Percentiles rank a stretch among this genome's conserved stretches.
phyloP scores from a whole-genome alignment of 192 early-diverging fungal genomes.

The Pilaira anomala region DNA sequence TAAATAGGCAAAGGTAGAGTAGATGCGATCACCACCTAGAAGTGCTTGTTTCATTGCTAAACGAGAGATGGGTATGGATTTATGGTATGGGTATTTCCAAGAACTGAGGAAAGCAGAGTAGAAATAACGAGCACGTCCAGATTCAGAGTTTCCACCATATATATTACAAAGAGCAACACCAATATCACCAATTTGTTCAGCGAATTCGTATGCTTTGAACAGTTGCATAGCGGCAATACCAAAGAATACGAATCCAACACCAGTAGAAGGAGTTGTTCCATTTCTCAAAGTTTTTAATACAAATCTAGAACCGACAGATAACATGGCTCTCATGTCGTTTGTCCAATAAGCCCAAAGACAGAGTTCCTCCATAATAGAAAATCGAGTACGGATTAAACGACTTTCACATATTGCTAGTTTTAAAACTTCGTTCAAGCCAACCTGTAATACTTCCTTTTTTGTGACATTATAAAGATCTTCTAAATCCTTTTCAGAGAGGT shows the following conservation, averaged over 20 bases:
- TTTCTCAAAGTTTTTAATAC: slow-evolving; percentile 19
- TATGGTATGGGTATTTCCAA: slow-evolving; percentile 28
- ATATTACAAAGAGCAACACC: slow-evolving; percentile 25
- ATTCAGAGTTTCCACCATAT: slow-evolving; percentile 29
- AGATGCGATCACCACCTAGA: slow-evolving; percentile 25
- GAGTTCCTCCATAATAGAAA: slow-evolving; percentile 30
- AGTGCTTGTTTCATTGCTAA: slow-evolving; percentile 23
- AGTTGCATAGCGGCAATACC: slow-evolving; percentile 27
- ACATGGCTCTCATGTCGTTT: slow-evolving; percentile 14
- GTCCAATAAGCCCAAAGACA: slow-evolving; percentile 31
- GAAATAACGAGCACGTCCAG: slow-evolving; percentile 18
- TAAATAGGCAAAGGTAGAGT: slow-evolving; percentile 23
- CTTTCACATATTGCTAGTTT: slow-evolving; percentile 20
- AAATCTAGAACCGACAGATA: slow-evolving; percentile 13
- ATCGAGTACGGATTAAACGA: slow-evolving; percentile 18
- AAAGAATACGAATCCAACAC: slow-evolving; percentile 35
- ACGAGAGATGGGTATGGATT: slow-evolving; percentile 22
- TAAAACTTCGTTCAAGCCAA: slow-evolving; percentile 24
- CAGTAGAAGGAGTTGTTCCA: slow-evolving; percentile 21
- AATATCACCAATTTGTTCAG: slow-evolving; percentile 26
- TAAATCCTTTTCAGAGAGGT: slow-evolving; percentile 13
- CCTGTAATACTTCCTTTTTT: slow-evolving; percentile 5
- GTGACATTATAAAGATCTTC: slow-evolving; percentile 10
- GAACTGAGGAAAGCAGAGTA: slow-evolving; percentile 21
- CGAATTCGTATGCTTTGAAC: slow-evolving; percentile 28